These are phyloP conservation scores for Salix purpurea DNA, from an alignment of 345 rosid species.

Conservation along the genomic window DNA sequence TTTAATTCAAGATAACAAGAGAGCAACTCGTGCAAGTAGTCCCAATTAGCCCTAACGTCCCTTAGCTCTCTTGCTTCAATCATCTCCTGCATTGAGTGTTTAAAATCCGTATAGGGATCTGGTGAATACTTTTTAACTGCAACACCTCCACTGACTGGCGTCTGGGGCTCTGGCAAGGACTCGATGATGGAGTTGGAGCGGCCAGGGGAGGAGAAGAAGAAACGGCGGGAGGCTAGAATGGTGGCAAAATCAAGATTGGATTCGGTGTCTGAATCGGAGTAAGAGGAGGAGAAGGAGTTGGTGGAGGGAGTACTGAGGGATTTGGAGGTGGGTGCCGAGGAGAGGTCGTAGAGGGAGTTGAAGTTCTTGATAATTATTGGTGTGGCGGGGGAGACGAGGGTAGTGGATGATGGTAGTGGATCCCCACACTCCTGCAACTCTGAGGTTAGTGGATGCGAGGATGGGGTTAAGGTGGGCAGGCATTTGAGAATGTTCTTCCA, in stretches of 20 bases:
- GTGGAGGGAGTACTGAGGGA: constrained; percentile 31
- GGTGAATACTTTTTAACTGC: constrained; percentile 63
- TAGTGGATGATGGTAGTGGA: background rate
- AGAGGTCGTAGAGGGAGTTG: constrained; percentile 36
- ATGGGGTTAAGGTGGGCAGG: constrained; percentile 27
- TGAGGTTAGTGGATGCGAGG: constrained; percentile 25
- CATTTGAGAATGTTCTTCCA: constrained; percentile 63
- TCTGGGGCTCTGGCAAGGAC: constrained; percentile 22
- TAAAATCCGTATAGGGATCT: constrained; percentile 73
- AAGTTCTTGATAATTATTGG: constrained; percentile 30
- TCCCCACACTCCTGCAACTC: constrained; percentile 15
- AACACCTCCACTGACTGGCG: constrained; percentile 40
- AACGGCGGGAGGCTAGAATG: constrained; percentile 76
- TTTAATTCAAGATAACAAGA: constrained; percentile 69
- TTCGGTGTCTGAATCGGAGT: constrained; percentile 28
- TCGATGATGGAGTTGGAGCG: constrained; percentile 79
- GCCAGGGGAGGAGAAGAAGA: constrained; percentile 92
- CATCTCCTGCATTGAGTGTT: constrained; percentile 88
- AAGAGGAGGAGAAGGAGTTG: constrained; percentile 33
- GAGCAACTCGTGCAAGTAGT: constrained; percentile 64
- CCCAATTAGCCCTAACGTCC: constrained; percentile 53
- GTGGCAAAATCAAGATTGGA: constrained; percentile 58
- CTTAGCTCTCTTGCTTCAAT: constrained; percentile 56
- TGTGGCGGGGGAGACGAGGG: background rate
- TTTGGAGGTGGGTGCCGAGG: constrained; percentile 34